Conservation (phyloP, 352 stramenopile species). For the Phytophthora citrophthora region DNA sequence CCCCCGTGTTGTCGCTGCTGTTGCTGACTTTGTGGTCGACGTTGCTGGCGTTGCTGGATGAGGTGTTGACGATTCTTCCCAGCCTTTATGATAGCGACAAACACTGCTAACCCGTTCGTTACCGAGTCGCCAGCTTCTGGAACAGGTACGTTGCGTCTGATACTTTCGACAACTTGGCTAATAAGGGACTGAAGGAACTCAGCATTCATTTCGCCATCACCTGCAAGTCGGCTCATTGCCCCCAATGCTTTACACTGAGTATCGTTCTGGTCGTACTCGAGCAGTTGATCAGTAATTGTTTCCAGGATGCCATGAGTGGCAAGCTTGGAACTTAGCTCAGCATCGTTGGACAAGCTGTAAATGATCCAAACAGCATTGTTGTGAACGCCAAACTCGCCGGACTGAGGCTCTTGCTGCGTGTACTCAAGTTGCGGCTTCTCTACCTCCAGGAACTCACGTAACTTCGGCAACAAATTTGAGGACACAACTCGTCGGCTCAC, state of each 20-base stretch:
- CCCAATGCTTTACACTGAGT: conserved; percentile 56
- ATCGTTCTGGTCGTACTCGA: conserved; percentile 38
- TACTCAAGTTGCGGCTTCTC: conserved; percentile 23
- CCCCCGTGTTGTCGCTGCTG: conserved; percentile 10
- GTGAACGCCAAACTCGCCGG: conserved; percentile 30
- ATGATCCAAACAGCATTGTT: conserved; percentile 63
- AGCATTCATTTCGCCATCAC: conserved; percentile 18
- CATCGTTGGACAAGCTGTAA: conserved; percentile 66
- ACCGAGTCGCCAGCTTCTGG: conserved; percentile 44
- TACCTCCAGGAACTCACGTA: conserved; percentile 47
- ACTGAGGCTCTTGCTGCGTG: conserved; percentile 12
- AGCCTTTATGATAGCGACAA: conserved; percentile 50
- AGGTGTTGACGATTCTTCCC: conserved; percentile 27
- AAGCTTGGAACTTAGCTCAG: conserved; percentile 69
- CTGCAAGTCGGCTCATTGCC: conserved; percentile 39
- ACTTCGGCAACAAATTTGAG: conserved; percentile 65
- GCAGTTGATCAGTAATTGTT: conserved; percentile 46
- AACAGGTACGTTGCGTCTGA: conserved; percentile 44
- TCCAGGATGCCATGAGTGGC: conserved; percentile 57
- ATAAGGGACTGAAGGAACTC: conserved; percentile 24
- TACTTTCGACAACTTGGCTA: conserved; percentile 33
- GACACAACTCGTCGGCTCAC: conserved; percentile 63
- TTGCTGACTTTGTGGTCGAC: conserved; percentile 23
- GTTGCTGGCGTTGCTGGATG: conserved; percentile 30
- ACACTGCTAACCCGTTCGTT: conserved; percentile 49